phyloP scores from a whole-genome alignment of 192 early-diverging fungal genomes.

The Coemansia aciculifera region DNA sequence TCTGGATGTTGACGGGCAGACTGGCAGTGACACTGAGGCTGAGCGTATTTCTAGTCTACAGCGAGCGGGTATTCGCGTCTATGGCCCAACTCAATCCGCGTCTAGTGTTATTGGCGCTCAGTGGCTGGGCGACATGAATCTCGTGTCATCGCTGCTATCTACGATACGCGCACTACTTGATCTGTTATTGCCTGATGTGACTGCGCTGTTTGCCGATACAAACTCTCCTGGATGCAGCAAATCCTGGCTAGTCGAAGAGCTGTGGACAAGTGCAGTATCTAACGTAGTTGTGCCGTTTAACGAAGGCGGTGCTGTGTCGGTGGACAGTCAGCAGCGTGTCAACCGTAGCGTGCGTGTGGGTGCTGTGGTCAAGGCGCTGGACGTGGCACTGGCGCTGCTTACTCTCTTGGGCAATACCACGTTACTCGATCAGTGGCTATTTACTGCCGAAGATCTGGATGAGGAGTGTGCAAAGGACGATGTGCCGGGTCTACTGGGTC shows the following conservation, averaged over 20 bases:
- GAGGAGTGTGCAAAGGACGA: neutral
- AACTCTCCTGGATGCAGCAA: neutral
- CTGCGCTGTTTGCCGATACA: neutral
- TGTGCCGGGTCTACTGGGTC: neutral
- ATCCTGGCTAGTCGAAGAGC: constrained; percentile 17
- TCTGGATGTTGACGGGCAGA: constrained; percentile 1
- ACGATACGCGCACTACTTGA: constrained; percentile 1
- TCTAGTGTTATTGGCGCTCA: neutral
- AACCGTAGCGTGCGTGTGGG: constrained; percentile 2
- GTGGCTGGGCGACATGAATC: constrained; percentile 3
- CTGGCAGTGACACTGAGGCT: constrained; percentile 5
- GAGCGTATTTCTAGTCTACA: constrained; percentile 10
- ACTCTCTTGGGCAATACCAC: neutral
- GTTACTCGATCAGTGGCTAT: constrained; percentile 17
- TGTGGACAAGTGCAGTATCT: constrained; percentile 22
- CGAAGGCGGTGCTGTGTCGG: neutral
- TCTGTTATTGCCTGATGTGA: neutral
- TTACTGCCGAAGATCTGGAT: neutral
- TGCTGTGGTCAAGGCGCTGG: constrained; percentile 9
- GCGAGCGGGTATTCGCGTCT: constrained; percentile 10
- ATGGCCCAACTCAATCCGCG: neutral
- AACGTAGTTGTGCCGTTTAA: neutral
- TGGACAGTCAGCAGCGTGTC: constrained; percentile 4
- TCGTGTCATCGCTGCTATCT: constrained; percentile 9
- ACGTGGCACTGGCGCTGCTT: constrained; percentile 8